These are phyloP conservation scores for Populus tremula DNA, from an alignment of 345 rosid genomes.

Conservation along the genomic window DNA sequence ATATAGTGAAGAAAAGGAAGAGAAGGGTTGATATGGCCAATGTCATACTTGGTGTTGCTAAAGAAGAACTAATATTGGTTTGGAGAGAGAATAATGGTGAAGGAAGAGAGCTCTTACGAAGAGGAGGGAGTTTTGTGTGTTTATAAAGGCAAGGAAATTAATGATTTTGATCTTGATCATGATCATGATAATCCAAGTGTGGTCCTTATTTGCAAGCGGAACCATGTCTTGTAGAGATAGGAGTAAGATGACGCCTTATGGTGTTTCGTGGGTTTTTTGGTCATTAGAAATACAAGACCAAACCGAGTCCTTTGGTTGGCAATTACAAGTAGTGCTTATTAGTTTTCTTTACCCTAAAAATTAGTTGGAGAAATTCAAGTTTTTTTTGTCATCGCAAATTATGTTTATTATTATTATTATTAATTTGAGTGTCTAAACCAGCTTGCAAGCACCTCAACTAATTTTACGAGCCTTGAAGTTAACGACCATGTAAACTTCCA, in stretches of 20 bases:
- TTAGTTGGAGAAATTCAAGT: too few relatives aligned
- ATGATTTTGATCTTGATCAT: neutral
- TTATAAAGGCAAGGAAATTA: neutral
- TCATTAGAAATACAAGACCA: neutral
- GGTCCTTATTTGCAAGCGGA: too few relatives aligned
- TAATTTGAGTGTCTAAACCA: too few relatives aligned
- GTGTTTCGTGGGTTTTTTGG: neutral
- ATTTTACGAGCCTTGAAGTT: rapidly evolving
- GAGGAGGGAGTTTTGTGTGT: too few relatives aligned
- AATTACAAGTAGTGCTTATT: neutral
- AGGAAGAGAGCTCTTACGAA: neutral
- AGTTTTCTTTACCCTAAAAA: neutral
- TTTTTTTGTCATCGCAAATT: too few relatives aligned
- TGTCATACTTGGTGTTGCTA: neutral
- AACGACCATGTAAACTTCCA: rapidly evolving
- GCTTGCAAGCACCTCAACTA: too few relatives aligned
- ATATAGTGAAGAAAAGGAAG: conserved; percentile 10
- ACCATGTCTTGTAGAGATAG: neutral
- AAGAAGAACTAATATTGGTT: neutral
- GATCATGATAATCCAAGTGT: neutral
- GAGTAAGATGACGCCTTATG: neutral
- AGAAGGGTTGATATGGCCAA: conserved; percentile 4
- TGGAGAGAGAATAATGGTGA: neutral
- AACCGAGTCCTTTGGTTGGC: neutral
- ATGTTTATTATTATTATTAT: too few relatives aligned